Conservation (phyloP, 352 stramenopile genomes). For the Detonula confervacea region DNA sequence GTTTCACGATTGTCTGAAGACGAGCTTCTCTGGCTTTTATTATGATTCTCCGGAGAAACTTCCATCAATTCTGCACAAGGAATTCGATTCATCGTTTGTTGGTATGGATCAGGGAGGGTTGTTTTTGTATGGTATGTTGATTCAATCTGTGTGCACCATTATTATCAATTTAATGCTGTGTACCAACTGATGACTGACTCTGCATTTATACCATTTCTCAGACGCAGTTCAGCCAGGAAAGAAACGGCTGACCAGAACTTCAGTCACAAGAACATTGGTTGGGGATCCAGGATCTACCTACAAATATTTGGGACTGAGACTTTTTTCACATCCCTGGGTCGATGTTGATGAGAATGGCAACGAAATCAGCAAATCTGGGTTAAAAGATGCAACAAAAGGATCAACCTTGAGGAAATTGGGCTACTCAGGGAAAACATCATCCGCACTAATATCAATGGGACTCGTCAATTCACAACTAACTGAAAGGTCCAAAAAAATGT, state of each 20-base stretch:
- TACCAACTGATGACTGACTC: no score
- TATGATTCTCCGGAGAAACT: constrained; percentile 52
- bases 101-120: constrained; percentile 69
- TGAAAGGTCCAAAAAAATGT: constrained; percentile 50
- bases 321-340: constrained; percentile 88
- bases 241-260: constrained; percentile 81
- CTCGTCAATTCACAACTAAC: constrained; percentile 61
- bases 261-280: constrained; percentile 87
- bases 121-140: constrained; percentile 84
- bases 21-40: constrained; percentile 68
- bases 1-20: constrained; percentile 59
- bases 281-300: constrained; percentile 89
- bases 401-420: constrained; percentile 46
- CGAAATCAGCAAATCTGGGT: constrained; percentile 20
- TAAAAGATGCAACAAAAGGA: constrained; percentile 5
- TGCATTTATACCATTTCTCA: no score
- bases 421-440: constrained; percentile 39
- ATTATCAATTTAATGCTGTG: no score
- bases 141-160: no score
- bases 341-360: constrained; percentile 55
- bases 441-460: constrained; percentile 57
- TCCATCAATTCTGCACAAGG: constrained; percentile 33
- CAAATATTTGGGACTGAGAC: constrained; percentile 88
- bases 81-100: constrained; percentile 60
- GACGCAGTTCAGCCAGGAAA: constrained; percentile 82